Evolutionary conservation across 805 yeast species (phyloP), one percentile per base, ranked within the genome.

Genomic region (Wickerhamiella brachini): DNA sequence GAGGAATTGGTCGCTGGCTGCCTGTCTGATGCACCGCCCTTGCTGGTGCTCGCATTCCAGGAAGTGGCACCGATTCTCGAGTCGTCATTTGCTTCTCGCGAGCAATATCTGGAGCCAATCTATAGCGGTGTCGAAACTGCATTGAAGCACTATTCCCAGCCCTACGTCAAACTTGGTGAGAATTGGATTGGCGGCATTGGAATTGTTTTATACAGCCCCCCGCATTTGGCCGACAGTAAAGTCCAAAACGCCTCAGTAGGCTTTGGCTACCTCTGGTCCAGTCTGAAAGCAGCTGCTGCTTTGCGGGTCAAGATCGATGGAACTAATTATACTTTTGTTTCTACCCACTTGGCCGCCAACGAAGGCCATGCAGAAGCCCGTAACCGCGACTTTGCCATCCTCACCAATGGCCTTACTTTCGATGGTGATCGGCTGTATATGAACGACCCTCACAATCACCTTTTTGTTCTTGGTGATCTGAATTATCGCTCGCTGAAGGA

Each of bases 381-480:
- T 44, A 78, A 83, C 57, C 54, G 60, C 2, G 80, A 84, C 59
- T 69, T 78, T 37, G 57, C 65, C 34, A 65, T 68, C 2, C 65
- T 85, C 2, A 70, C 79, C 59, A 69, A 76, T 31, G 72, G 77
- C 3, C 61, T 84, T 46, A 77, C 73, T 51, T 80, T 83, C 60
- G 82, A 80, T 56, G 80, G 78, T 3, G 71, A 64, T 58, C 74
- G 79, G 22, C 65, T 76, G 23, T 62, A 80, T 44, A 23, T 17
- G 22, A 12, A 13, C 20, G 75, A 75, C 54, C 79, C 80, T 0
- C 57, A 65, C 1, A 59, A 73, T 10, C 95, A 84, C 61, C 66
- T 81, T 5, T 82, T 88, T 59, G 64, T 88, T 49, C 67, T 85
- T 72, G 97, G 97, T 0, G 97, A 89, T 65, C 69, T 89, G 58